A percentile compares a stretch with the other conserved stretches of the same genome.
Conservation (phyloP, 768 basidiomycete species). For the Ramaria sp. region DNA sequence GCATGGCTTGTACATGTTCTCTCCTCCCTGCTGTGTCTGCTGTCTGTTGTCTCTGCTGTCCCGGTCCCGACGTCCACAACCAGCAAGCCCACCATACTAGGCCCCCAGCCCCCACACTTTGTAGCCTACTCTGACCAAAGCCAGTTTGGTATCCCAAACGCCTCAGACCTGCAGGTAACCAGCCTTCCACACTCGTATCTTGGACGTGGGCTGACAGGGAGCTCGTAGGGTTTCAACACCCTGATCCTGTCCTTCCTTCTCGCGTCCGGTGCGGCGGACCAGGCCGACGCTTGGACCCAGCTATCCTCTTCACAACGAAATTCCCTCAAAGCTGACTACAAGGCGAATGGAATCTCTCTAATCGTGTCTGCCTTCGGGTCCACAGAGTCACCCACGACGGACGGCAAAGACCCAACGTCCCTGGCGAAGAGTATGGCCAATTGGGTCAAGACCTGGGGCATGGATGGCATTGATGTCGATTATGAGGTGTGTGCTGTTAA, state of each 20-base stretch:
- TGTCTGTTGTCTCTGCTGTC: not conserved
- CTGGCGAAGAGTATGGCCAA: slow-evolving; percentile 5
- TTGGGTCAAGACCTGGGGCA: slow-evolving; percentile 9
- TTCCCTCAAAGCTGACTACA: slow-evolving; percentile 18
- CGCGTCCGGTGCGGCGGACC: slow-evolving; percentile 6
- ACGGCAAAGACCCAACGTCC: slow-evolving; percentile 4
- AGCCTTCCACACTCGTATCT: not conserved
- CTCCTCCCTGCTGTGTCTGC: not conserved
- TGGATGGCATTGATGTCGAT: slow-evolving; percentile 14
- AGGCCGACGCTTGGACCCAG: slow-evolving; percentile 9
- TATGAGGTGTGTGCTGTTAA: slow-evolving; percentile 2
- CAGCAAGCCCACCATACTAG: not conserved
- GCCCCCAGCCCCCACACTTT: not conserved
- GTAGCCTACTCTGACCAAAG: not conserved
- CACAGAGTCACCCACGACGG: slow-evolving; percentile 16
- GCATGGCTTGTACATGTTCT: not conserved
- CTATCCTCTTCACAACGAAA: slow-evolving; percentile 10
- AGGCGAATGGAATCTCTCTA: slow-evolving; percentile 21
- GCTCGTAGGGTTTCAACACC: slow-evolving; percentile 8
- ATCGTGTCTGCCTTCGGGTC: slow-evolving; percentile 29
- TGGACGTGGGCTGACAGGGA: not conserved
- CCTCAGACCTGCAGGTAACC: not conserved
- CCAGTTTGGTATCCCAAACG: not conserved
- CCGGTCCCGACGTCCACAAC: not conserved
- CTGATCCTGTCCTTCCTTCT: slow-evolving; percentile 11